These are phyloP conservation scores for Cardiospermum halicacabum DNA, from an alignment of 345 rosid species.

Conservation along the genomic window DNA sequence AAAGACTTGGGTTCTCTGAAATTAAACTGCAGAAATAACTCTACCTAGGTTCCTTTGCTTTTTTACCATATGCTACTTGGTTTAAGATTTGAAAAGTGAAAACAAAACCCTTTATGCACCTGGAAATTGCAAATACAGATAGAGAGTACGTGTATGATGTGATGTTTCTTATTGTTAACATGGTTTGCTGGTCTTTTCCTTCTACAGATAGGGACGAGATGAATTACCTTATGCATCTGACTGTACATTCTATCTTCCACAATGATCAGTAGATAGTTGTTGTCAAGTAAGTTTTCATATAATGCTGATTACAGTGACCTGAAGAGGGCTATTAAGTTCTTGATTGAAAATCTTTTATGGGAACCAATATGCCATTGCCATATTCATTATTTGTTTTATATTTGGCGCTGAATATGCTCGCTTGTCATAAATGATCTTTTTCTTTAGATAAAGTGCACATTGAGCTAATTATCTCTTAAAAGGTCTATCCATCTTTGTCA, in stretches of 20 bases:
- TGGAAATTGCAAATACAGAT: not conserved
- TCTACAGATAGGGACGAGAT: not conserved
- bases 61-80: not conserved
- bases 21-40: not conserved
- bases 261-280: not conserved
- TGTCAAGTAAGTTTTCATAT: not conserved
- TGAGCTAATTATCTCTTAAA: not conserved
- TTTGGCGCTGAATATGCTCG: not conserved
- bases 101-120: not conserved
- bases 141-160: no score
- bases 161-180: not conserved
- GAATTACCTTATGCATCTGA: not conserved
- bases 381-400: no score
- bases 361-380: conserved; percentile 23
- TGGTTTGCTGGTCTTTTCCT: not conserved
- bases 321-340: conserved; percentile 15
- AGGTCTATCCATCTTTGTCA: not conserved
- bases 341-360: conserved; percentile 10
- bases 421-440: not conserved
- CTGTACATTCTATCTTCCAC: not conserved
- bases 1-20: not conserved
- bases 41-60: no score
- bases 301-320: not conserved
- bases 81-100: not conserved
- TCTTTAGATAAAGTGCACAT: not conserved